phyloP scores from a whole-genome alignment of 148 eudicot species.

The Camellia sinensis region DNA sequence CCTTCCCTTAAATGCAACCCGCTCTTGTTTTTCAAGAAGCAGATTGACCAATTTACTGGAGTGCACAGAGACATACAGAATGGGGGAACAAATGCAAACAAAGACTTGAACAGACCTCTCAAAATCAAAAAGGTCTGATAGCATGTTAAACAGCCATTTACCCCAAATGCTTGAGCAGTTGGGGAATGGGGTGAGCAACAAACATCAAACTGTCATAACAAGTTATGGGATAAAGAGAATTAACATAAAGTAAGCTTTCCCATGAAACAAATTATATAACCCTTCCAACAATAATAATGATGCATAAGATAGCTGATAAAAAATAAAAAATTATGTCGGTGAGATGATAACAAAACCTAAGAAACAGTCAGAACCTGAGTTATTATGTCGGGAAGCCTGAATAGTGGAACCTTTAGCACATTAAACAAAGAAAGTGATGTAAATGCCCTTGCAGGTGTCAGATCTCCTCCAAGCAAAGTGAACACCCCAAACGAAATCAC shows the following conservation, averaged over 20 bases:
- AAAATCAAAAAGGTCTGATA: background rate
- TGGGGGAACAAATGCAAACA: background rate
- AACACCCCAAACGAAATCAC: slow-evolving; percentile 90
- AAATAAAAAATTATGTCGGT: background rate
- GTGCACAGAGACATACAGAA: background rate
- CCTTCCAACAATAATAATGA: background rate
- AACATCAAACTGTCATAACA: background rate
- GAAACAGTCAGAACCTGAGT: slow-evolving; percentile 58
- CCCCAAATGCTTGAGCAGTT: slow-evolving; percentile 7
- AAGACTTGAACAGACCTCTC: background rate
- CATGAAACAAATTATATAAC: background rate
- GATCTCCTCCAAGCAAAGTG: slow-evolving; percentile 86
- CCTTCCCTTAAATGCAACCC: background rate
- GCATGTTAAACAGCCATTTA: background rate
- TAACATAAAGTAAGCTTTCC: background rate
- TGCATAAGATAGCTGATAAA: background rate
- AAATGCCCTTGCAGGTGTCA: slow-evolving; percentile 97
- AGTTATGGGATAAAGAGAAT: background rate
- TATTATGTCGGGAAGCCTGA: slow-evolving; percentile 93
- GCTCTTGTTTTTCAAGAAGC: background rate
- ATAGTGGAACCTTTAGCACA: slow-evolving; percentile 82
- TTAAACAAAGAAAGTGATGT: slow-evolving; percentile 92
- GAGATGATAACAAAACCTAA: slow-evolving; percentile 4
- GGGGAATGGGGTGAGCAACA: background rate
- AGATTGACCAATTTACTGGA: background rate